Percentiles rank a stretch among this genome's conserved stretches.
Conservation (phyloP, 208 protist species). For the Trypanosoma grayi region DNA sequence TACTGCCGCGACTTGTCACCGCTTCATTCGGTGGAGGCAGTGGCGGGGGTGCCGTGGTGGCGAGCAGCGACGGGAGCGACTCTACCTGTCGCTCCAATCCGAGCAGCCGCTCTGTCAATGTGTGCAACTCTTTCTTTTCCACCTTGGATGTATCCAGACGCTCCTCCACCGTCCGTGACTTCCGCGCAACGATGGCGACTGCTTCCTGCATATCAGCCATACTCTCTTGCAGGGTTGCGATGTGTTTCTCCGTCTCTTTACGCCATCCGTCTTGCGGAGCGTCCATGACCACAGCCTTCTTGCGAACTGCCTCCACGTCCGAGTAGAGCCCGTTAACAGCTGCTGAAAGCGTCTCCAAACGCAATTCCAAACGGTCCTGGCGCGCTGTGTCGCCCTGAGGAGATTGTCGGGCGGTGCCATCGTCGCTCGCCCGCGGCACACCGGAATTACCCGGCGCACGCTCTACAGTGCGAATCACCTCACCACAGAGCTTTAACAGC, state of each 20-base stretch:
- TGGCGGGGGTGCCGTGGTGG: background rate
- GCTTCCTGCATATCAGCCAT: slow-evolving; percentile 18
- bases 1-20: background rate
- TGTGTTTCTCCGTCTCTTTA: background rate
- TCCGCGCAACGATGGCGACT: slow-evolving; percentile 15
- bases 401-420: background rate
- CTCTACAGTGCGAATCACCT: slow-evolving; percentile 16
- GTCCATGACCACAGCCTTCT: background rate
- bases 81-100: slow-evolving; percentile 17
- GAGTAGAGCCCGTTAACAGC: slow-evolving; percentile 15
- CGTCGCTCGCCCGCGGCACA: background rate
- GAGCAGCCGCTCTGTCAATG: background rate
- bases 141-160: slow-evolving; percentile 11
- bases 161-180: slow-evolving; percentile 11
- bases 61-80: background rate
- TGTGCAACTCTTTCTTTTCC: slow-evolving; percentile 5
- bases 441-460: background rate
- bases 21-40: background rate
- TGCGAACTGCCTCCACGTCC: slow-evolving; percentile 5
- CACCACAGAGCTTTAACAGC: slow-evolving; percentile 15
- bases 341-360: slow-evolving; percentile 7
- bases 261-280: background rate
- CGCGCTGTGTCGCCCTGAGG: background rate
- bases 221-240: slow-evolving; percentile 6
- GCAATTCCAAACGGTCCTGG: background rate